phyloP scores from a whole-genome alignment of 1,284 basidiomycete species.

The Ganoderma lucidum region DNA sequence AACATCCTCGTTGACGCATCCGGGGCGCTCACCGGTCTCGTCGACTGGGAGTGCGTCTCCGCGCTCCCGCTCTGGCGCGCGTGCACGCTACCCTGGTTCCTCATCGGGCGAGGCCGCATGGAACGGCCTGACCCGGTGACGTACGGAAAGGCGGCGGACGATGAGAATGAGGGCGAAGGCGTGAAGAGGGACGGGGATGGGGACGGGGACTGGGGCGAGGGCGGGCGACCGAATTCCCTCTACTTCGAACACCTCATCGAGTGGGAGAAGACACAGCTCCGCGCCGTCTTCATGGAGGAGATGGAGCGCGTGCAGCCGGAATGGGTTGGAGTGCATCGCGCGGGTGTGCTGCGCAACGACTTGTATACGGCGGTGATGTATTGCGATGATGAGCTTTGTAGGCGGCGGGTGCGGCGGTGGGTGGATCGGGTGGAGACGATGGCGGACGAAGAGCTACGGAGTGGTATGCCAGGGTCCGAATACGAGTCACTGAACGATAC shows the following conservation, averaged over 20 bases:
- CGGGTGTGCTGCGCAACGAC: slow-evolving; percentile 1
- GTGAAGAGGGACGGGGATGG: not conserved
- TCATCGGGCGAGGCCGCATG: not conserved
- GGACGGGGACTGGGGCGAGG: not conserved
- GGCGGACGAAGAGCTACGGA: not conserved
- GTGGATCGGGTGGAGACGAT: not conserved
- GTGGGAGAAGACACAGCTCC: not conserved
- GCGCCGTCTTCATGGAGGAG: not conserved
- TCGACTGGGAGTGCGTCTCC: slow-evolving; percentile 2
- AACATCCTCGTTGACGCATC: not conserved
- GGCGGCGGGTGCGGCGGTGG: not conserved
- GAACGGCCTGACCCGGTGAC: not conserved
- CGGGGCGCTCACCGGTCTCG: not conserved
- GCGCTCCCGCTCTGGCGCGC: slow-evolving; percentile 2
- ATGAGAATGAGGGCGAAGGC: not conserved
- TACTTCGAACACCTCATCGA: not conserved
- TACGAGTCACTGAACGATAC: not conserved
- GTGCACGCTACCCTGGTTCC: slow-evolving; percentile 1
- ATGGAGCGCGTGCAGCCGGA: not conserved
- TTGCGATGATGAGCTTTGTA: not conserved
- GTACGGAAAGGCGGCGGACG: not conserved
- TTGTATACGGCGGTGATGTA: not conserved
- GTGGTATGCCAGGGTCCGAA: not conserved
- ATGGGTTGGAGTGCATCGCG: not conserved
- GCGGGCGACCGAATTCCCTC: not conserved